A percentile compares a stretch with the other conserved stretches of the same genome.
phyloP scores from a whole-genome alignment of 371 early-diverging fungal species.

The Haplosporangium sp. region DNA sequence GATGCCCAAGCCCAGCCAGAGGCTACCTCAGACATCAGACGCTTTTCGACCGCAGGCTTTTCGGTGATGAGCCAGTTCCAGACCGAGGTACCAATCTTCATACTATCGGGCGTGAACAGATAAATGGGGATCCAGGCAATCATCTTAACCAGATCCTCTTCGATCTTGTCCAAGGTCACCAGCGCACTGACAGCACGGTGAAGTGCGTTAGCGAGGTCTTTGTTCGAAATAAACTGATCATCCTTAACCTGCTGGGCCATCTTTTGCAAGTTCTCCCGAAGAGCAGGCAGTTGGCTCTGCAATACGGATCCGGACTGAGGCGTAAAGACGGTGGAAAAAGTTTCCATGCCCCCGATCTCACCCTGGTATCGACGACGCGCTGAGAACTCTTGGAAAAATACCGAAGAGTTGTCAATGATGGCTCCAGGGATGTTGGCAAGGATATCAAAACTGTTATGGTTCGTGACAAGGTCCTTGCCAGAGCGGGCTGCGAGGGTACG shows the following conservation, averaged over 20 bases:
- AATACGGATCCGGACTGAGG: constrained; percentile 30
- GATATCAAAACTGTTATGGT: constrained; percentile 60
- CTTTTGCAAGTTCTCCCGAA: constrained; percentile 53
- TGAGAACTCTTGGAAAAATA: constrained; percentile 70
- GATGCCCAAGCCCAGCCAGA: constrained; percentile 89
- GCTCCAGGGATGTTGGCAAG: constrained; percentile 58
- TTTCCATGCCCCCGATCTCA: constrained; percentile 68
- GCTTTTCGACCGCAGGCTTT: constrained; percentile 76
- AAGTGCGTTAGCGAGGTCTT: constrained; percentile 62
- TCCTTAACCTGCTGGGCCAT: constrained; percentile 60
- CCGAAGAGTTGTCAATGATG: constrained; percentile 65
- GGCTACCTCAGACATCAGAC: constrained; percentile 84
- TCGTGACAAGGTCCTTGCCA: constrained; percentile 65
- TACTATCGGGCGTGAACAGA: constrained; percentile 79
- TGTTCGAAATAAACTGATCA: constrained; percentile 58
- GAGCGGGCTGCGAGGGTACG: constrained; percentile 79
- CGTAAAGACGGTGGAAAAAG: constrained; percentile 24
- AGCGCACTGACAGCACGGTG: constrained; percentile 62
- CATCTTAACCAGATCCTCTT: constrained; percentile 81
- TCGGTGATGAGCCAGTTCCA: constrained; percentile 92
- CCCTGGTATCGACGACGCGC: constrained; percentile 67
- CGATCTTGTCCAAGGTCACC: constrained; percentile 50
- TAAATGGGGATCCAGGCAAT: constrained; percentile 89
- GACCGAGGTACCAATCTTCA: constrained; percentile 82
- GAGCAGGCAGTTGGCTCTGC: constrained; percentile 57